Conservation (phyloP, 768 basidiomycete species). For the Royoungia palumana region DNA sequence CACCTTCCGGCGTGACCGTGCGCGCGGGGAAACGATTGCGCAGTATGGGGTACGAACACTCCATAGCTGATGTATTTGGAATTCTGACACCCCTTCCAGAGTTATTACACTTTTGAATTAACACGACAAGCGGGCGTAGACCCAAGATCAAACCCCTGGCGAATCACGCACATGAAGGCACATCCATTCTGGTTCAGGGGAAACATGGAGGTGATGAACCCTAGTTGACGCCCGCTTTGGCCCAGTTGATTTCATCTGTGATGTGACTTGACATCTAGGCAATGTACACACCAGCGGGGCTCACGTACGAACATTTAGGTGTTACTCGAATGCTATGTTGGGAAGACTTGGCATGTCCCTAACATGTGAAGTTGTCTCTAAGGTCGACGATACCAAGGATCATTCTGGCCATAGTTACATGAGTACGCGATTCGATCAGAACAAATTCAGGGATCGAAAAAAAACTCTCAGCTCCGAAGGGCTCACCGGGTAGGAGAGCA, state of each 20-base stretch:
- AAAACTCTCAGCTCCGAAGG: slow-evolving; percentile 27
- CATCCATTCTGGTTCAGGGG: slow-evolving; percentile 30
- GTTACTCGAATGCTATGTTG: too few relatives aligned
- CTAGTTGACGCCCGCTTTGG: slow-evolving; percentile 4
- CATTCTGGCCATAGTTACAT: background rate
- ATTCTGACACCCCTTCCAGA: slow-evolving; percentile 3
- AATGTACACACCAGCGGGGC: background rate
- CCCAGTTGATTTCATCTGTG: background rate
- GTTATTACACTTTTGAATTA: slow-evolving; percentile 26
- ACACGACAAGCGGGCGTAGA: slow-evolving; percentile 13
- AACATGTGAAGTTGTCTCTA: too few relatives aligned
- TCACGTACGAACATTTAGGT: too few relatives aligned
- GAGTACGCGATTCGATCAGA: slow-evolving; percentile 1
- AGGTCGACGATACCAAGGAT: too few relatives aligned
- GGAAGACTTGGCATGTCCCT: too few relatives aligned
- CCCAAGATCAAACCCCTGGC: slow-evolving; percentile 21
- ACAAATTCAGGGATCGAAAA: background rate
- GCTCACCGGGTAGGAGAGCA: slow-evolving; percentile 34
- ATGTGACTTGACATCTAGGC: background rate
- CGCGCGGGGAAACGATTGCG: slow-evolving; percentile 19
- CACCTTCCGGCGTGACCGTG: slow-evolving; percentile 24
- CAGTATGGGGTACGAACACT: slow-evolving; percentile 23
- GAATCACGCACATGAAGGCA: slow-evolving; percentile 24
- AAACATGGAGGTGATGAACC: slow-evolving; percentile 22
- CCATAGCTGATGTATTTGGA: background rate